These are phyloP conservation scores for Alternaria sp. DNA, from an alignment of 2,329 filamentous ascomycete genomes.

Conservation along the genomic window DNA sequence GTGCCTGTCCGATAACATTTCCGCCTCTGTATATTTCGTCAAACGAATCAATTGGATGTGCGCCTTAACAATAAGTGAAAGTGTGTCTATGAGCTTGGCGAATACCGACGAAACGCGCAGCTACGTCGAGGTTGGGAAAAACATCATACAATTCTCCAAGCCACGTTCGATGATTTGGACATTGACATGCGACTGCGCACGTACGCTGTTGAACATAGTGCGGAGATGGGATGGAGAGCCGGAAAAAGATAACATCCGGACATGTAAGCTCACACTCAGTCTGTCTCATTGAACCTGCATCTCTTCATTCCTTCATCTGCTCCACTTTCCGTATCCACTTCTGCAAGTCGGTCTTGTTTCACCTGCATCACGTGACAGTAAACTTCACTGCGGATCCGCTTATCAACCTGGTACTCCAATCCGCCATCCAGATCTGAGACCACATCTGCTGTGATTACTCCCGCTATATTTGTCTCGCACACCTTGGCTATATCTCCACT, in stretches of 20 bases:
- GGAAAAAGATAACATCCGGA: conserved; percentile 2
- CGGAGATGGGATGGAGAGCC: conserved; percentile 24
- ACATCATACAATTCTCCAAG: accelerated
- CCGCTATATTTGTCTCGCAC: not conserved
- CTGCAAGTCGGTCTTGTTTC: not conserved
- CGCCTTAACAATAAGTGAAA: not conserved
- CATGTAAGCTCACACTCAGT: not conserved
- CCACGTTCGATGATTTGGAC: not conserved
- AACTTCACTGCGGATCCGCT: conserved; percentile 9
- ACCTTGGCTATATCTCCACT: not conserved
- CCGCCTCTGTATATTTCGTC: not conserved
- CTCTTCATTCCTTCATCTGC: not conserved
- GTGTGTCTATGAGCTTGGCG: not conserved
- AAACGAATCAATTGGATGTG: not conserved
- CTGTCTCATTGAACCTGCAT: not conserved
- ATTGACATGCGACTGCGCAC: conserved; percentile 2
- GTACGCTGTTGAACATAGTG: not conserved
- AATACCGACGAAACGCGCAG: not conserved
- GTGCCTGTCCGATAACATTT: not conserved
- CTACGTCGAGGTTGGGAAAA: not conserved
- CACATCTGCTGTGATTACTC: too few species aligned
- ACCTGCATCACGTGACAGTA: conserved; percentile 11
- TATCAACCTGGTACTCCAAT: not conserved
- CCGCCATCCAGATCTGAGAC: not conserved
- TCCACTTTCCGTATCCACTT: not conserved